phyloP scores from a whole-genome alignment of 1,139 yeast genomes.

The Schwanniomyces etchellsii region DNA sequence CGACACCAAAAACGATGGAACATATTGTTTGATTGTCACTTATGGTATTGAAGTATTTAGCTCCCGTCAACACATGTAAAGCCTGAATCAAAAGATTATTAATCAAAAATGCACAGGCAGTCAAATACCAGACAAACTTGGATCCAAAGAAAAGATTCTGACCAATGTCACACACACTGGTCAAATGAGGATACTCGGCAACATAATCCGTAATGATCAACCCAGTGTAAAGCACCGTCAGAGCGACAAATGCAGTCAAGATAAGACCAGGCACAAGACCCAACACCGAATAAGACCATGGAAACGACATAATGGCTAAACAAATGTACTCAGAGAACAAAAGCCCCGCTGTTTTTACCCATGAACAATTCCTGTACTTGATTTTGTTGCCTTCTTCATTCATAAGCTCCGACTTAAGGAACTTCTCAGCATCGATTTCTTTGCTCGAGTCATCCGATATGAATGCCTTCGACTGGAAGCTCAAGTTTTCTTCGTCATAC shows the following conservation, averaged over 20 bases:
- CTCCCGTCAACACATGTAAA: conserved; percentile 53
- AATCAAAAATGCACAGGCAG: conserved; percentile 48
- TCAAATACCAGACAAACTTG: conserved; percentile 51
- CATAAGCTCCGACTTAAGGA: conserved; percentile 4
- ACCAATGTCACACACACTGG: conserved; percentile 55
- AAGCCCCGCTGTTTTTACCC: conserved; percentile 55
- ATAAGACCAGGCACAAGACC: conserved; percentile 57
- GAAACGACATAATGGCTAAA: conserved; percentile 58
- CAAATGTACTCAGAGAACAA: conserved; percentile 58
- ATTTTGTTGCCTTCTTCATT: conserved; percentile 16
- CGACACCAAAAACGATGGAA: conserved; percentile 45
- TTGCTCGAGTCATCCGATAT: background rate
- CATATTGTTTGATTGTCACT: conserved; percentile 45
- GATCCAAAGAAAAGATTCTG: conserved; percentile 49
- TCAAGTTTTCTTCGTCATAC: too few relatives aligned
- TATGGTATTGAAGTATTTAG: conserved; percentile 54
- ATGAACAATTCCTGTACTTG: conserved; percentile 48
- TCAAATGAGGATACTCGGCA: conserved; percentile 45
- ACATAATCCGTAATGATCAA: conserved; percentile 50
- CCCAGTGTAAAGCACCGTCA: conserved; percentile 51
- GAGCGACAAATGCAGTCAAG: conserved; percentile 45
- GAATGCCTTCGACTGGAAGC: too few relatives aligned
- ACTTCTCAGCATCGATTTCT: conserved; percentile 5
- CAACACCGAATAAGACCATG: conserved; percentile 57
- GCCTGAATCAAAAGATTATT: conserved; percentile 56